Percentiles rank a stretch among this genome's conserved stretches.
These are phyloP conservation scores for Pezicula neosporulosa DNA, from an alignment of 2,329 filamentous ascomycete genomes.

Conservation along the genomic window DNA sequence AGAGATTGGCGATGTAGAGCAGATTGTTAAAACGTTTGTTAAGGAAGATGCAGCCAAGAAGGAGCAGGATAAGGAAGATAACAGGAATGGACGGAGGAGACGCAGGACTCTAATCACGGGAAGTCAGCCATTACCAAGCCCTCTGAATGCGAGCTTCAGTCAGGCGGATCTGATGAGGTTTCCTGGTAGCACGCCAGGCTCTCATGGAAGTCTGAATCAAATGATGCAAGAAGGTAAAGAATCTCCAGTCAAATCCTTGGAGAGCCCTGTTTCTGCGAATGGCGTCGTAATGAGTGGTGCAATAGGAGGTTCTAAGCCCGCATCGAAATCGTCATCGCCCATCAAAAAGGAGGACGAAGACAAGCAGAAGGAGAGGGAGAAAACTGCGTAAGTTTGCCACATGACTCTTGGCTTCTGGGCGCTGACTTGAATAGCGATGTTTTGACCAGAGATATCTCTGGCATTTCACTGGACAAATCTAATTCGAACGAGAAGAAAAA, in stretches of 20 bases:
- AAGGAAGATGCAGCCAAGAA: constrained; percentile 63
- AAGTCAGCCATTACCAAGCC: constrained; percentile 92
- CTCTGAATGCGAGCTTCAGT: constrained; percentile 88
- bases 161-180: constrained; percentile 65
- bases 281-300: constrained; percentile 52
- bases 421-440: constrained; percentile 61
- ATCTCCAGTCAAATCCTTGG: constrained; percentile 35
- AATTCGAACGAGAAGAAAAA: constrained; percentile 58
- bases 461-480: constrained; percentile 85
- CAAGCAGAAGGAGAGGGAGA: constrained; percentile 80
- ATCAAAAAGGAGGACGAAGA: constrained; percentile 53
- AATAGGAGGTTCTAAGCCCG: constrained; percentile 34
- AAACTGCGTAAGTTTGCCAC: constrained; percentile 74
- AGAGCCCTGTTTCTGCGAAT: constrained; percentile 31
- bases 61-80: constrained; percentile 74
- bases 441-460: constrained; percentile 87
- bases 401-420: constrained; percentile 2
- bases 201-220: constrained; percentile 77
- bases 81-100: constrained; percentile 85
- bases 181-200: constrained; percentile 53
- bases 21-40: constrained; percentile 95
- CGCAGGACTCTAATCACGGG: constrained; percentile 93
- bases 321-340: constrained; percentile 38
- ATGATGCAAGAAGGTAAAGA: constrained; percentile 74
- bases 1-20: constrained; percentile 97